phyloP scores from a whole-genome alignment of 495 filamentous ascomycete species.

The Hypoxylon trugodes region DNA sequence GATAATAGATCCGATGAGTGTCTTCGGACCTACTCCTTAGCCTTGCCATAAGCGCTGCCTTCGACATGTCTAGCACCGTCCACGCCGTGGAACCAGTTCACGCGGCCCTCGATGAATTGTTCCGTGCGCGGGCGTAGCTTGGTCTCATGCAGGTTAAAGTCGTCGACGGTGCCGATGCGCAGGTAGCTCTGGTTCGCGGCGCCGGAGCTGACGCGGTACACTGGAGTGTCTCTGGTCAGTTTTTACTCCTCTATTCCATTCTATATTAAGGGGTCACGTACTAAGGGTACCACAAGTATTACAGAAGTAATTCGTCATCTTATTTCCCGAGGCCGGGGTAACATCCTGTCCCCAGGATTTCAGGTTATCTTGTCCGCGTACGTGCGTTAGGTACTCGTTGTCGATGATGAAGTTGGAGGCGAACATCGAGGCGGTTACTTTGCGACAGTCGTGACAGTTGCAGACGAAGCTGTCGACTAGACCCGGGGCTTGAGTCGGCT shows the following conservation, averaged over 20 bases:
- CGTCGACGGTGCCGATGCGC: constrained; percentile 64
- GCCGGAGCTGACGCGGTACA: constrained; percentile 55
- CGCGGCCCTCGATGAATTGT: constrained; percentile 54
- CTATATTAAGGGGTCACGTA: too few species aligned
- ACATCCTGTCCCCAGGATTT: constrained; percentile 49
- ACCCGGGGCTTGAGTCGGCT: constrained; percentile 54
- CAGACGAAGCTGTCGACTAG: constrained; percentile 62
- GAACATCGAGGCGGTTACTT: constrained; percentile 68
- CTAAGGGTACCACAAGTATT: constrained; percentile 60
- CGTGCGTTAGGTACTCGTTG: constrained; percentile 52
- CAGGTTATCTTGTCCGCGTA: constrained; percentile 57
- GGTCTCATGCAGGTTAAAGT: constrained; percentile 61
- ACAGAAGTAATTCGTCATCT: constrained; percentile 67
- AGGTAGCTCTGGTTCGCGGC: constrained; percentile 54
- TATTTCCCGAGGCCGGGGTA: constrained; percentile 52
- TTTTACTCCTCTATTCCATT: too few species aligned
- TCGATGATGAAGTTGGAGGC: constrained; percentile 62
- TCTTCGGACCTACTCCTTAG: background rate
- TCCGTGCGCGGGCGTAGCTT: constrained; percentile 57
- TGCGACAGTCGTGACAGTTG: constrained; percentile 66
- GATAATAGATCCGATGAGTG: too few species aligned
- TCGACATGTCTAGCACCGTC: constrained; percentile 43
- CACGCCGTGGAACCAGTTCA: constrained; percentile 51
- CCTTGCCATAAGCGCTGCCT: background rate
- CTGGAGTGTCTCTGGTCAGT: too few species aligned